A percentile compares a stretch with the other conserved stretches of the same genome.
Conservation (phyloP, 192 early-diverging fungal genomes). For the Gryganskiella cystojenkinii region DNA sequence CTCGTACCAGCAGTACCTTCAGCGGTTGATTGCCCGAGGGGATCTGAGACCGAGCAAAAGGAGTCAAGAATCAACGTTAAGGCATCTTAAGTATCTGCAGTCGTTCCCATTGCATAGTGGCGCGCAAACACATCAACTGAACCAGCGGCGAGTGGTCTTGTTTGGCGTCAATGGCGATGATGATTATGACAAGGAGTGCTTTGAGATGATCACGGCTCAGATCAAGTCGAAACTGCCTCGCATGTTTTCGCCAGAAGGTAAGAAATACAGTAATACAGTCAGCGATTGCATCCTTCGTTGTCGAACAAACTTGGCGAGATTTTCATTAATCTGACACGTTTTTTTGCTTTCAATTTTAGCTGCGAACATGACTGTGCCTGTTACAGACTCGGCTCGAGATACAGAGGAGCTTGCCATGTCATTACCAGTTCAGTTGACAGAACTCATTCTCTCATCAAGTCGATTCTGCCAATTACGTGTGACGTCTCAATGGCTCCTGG, state of each 20-base stretch:
- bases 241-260: conserved; percentile 53
- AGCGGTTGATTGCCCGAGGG: conserved; percentile 68
- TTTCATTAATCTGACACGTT: not conserved
- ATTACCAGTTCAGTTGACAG: conserved; percentile 40
- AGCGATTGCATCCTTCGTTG: no score
- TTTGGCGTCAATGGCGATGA: conserved; percentile 54
- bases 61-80: conserved; percentile 40
- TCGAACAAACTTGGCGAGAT: not conserved
- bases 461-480: conserved; percentile 58
- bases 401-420: conserved; percentile 43
- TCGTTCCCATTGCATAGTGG: conserved; percentile 56
- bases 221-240: conserved; percentile 49
- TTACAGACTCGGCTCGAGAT: conserved; percentile 44
- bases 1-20: conserved; percentile 65
- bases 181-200: conserved; percentile 28
- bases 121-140: conserved; percentile 52
- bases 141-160: conserved; percentile 61
- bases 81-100: conserved; percentile 59
- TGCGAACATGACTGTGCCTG: conserved; percentile 54
- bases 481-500: conserved; percentile 59
- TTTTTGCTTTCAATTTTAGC: conserved; percentile 17
- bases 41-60: conserved; percentile 52
- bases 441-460: conserved; percentile 55
- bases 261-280: not conserved
- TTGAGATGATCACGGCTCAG: conserved; percentile 43